phyloP scores from a whole-genome alignment of 148 eudicot genomes.

The Simmondsia chinensis region DNA sequence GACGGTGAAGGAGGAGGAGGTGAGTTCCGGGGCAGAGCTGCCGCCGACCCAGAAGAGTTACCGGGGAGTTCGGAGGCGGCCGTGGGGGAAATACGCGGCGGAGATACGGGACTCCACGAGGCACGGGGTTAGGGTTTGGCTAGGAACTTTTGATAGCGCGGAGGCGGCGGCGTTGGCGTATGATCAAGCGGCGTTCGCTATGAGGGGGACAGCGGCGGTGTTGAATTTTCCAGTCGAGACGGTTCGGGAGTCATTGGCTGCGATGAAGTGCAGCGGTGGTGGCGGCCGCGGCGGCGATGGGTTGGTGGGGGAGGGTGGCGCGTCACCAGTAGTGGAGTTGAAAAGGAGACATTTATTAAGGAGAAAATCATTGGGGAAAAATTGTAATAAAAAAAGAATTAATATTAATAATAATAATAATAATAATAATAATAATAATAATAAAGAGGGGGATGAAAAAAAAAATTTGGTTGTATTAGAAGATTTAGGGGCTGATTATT shows the following conservation, averaged over 20 bases:
- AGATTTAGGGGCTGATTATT: constrained; percentile 56
- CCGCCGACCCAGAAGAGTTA: constrained; percentile 21
- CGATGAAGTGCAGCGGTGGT: constrained; percentile 12
- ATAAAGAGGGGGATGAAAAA: not conserved
- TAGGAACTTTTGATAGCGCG: constrained; percentile 60
- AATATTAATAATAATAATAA: constrained; percentile 8
- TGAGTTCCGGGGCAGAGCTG: too few species aligned
- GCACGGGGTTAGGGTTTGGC: constrained; percentile 49
- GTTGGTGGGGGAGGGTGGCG: constrained; percentile 5
- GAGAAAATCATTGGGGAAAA: constrained; percentile 13
- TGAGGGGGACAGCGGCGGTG: constrained; percentile 40
- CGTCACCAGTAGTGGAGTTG: constrained; percentile 44
- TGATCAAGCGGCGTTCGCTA: constrained; percentile 62
- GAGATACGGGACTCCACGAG: constrained; percentile 59
- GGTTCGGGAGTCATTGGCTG: constrained; percentile 34
- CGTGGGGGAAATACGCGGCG: constrained; percentile 65
- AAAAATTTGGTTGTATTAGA: constrained; percentile 31
- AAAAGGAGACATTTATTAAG: constrained; percentile 41
- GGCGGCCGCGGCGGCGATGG: not conserved
- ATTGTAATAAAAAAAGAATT: constrained; percentile 1
- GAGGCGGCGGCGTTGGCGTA: constrained; percentile 65
- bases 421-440: too few species aligned
- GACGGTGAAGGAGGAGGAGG: too few species aligned
- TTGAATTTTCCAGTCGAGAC: constrained; percentile 44
- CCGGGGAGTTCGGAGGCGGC: constrained; percentile 53